Evolutionary conservation across 257 asterid species (phyloP), one percentile per base, ranked within the genome.

Genomic region (Scutellaria galericulata): DNA sequence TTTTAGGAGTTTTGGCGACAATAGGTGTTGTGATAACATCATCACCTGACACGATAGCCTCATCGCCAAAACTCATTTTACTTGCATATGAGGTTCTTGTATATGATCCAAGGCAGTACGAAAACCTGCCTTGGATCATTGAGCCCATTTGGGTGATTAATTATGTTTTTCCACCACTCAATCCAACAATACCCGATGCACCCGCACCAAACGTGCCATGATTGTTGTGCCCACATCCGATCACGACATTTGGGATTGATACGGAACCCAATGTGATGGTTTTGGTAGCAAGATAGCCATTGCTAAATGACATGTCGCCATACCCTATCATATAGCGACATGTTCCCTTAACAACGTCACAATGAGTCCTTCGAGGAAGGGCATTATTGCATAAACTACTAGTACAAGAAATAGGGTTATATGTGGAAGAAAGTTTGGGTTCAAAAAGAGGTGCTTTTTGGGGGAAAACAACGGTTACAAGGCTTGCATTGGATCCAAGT

Each of bases 401-500:
- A 9, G 50, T 52, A 12, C 82, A 72, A 7, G 31, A 15, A 5
- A 66, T 7, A 6, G 61, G 68, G 15, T 66, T 72, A 75, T 66
- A 66, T 1, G 82, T 72, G 1, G 87, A 83, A 7, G 94, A 87
- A 2, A 40, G 27, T 0, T 37, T 10, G 0, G 94, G 90, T 2
- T 75, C 69, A 18, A 87, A 87, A 0, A 76, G 47, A 2, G 89
- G 89, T 7, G 71, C 70, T 3, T 71, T 74, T 46, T 82, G 85
- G 8, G 8, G 44, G 22, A 62, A 67, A 85, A 74, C 96, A 90
- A 0, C 42, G 6, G 9, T 18, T 1, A 18, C 96, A 88, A 5
- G 90, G 93, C 40, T 31, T 57, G 79, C 95, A 90, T 13, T 88
- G 91, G 0, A 81, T 83, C 95, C 95, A 88, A 7, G 82, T 81